Evolutionary conservation across 306 rosid genomes (phyloP).

Genomic region (Nissolia schottii): DNA sequence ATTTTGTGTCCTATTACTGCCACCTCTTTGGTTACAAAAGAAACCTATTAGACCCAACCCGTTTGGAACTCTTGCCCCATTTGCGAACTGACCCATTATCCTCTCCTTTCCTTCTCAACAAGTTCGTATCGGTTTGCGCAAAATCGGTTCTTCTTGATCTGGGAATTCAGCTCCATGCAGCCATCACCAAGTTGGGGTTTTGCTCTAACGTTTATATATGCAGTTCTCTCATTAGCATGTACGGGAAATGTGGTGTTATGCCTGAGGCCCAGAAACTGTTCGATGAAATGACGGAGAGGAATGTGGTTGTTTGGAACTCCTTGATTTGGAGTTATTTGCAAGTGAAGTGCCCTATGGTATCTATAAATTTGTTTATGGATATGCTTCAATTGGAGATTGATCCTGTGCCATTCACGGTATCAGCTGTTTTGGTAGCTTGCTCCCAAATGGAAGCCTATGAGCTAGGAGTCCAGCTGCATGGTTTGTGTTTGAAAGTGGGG

Average conservation of each 20-base stretch:
- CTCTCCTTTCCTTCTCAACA: conserved; percentile 30
- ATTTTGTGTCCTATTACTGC: background rate
- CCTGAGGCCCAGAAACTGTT: conserved; percentile 33
- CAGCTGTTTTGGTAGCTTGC: conserved; percentile 37
- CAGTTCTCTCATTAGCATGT: conserved; percentile 35
- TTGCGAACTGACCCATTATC: conserved; percentile 21
- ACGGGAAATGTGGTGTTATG: conserved; percentile 20
- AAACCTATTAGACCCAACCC: background rate
- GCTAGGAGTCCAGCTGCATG: conserved; percentile 46
- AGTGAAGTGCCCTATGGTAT: background rate
- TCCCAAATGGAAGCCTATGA: conserved; percentile 29
- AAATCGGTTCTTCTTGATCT: background rate
- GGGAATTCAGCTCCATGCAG: conserved; percentile 26
- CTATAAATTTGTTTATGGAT: background rate
- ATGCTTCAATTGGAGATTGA: conserved; percentile 20
- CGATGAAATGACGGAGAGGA: conserved; percentile 32
- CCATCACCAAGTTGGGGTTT: conserved; percentile 34
- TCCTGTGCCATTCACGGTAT: conserved; percentile 39
- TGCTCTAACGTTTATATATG: conserved; percentile 26
- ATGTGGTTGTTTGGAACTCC: conserved; percentile 30
- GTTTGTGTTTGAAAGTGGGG: conserved; percentile 37
- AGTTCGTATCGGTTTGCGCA: conserved; percentile 24
- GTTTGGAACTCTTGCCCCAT: background rate
- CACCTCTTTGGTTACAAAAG: background rate
- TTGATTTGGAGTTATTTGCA: conserved; percentile 7